Base-by-base conservation (phyloP, 768 basidiomycete genomes). In the Multifurca ochricompacta region DNA sequence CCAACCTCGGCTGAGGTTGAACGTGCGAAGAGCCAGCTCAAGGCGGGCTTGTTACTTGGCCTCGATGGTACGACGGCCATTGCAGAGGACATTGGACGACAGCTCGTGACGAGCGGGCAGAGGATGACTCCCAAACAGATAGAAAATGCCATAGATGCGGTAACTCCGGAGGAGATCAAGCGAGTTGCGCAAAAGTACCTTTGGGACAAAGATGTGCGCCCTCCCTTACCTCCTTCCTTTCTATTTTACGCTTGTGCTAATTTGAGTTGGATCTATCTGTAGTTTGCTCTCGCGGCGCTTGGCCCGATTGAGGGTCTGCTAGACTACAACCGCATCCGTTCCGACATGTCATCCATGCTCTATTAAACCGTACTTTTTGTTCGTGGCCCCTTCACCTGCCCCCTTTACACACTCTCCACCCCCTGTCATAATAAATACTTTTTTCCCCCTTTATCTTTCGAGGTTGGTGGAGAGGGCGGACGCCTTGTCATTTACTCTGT, bases 71-170 rank as follows among this genome's bases (percentile, higher is more conserved):
- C 91, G 16, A 97, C 93, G 30, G 91, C 93, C 48, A 80, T 94
- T 58, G 95, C 96, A 31, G 96, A 99, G 75, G 96, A 99, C 65
- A 93, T 98, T 70, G 95, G 96, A n/a, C 76, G 94, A 63, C 95
- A 97, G 68, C 78, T 99, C 56, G 90, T 99, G 56, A 98, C 95
- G 31, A 91, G 83, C 59, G 96, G 96, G 51, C 83, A 77, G 60
- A 77, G 96, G 64, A 77, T 87, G 73, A 87, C 93, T 16, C 95
- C 96, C 45, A 80, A 85, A 68, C 91, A 99, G 73, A 92, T 94
- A 60, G 96, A 97, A 77, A 77, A 77, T 53, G 91, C 91, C 23
- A 82, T 98, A 41, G 92, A 98, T 67, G 85, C 87, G 21, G 91
- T 99, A 51, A 83, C 82, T 21, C 73, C 82, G 28, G 87, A 82